Base-by-base conservation (phyloP, 2,329 filamentous ascomycete genomes). In the Hymenoscyphus albidus region DNA sequence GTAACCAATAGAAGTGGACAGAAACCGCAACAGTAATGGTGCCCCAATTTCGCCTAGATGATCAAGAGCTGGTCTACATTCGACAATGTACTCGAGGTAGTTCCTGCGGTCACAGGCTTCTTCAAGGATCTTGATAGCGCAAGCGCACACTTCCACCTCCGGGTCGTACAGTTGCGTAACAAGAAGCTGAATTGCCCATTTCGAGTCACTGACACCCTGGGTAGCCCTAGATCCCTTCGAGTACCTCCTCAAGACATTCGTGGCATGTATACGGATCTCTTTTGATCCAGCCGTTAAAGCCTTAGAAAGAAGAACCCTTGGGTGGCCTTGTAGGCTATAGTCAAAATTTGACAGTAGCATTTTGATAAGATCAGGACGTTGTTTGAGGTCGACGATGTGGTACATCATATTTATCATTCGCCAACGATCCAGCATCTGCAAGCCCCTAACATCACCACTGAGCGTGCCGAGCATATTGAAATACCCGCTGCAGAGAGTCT, bases 361-460 rank as follows among this genome's bases (percentile, higher is more conserved):
- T 74, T 93, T 92, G 75, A 98, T 92, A 65, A 99, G 81, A 75
- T 99, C 95, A 57, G 94, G 92, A 2, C 95, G 89, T 76, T 95
- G 90, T 71, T 91, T 92, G 56, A 97, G 82, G 74, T 98, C 94
- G 64, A 97, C 85, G 67, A 99, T 97, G 77, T 98, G 95, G 75
- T 99, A 99, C 83, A 98, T 96, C 92, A 99, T 99, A 77, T 98
- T 98, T 79, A 97, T 93, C 83, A 99, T 96, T 71, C 93, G 92
- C 94, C 95, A 98, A 71, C 92, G 84, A 76, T 98, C 94, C 74
- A 99, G 85, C 79, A 99, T 94, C 67, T 90, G 87, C 31, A 98
- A 82, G 0, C 95, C 95, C 71, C 89, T 91, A 0, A 85, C 80
- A 72, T 97, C 92, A 62, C 89, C 89, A 71, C 90, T 98, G 64